A percentile compares a stretch with the other conserved stretches of the same genome.
These are phyloP conservation scores for Anthracocystis panici-leucophaei DNA, from an alignment of 1,284 basidiomycete species.

Conservation along the genomic window DNA sequence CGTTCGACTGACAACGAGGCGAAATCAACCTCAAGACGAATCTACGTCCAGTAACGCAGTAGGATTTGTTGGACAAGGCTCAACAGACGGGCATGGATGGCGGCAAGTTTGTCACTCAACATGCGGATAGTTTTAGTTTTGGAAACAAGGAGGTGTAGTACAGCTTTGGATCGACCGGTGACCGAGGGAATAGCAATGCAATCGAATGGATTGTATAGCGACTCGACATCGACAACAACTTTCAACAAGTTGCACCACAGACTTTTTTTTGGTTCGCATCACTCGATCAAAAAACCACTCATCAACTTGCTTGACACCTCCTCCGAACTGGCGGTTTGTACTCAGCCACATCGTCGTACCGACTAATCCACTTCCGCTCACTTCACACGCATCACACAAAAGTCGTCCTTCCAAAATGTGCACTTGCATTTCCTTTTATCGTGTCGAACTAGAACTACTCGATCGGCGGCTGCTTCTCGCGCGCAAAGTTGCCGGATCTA, in stretches of 20 bases:
- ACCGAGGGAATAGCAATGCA: not conserved
- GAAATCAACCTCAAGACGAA: conserved; percentile 22
- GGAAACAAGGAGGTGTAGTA: conserved; percentile 10
- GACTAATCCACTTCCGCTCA: not conserved
- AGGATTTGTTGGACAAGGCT: conserved; percentile 17
- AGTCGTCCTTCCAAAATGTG: not conserved
- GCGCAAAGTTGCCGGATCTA: conserved; percentile 26
- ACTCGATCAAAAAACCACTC: no score
- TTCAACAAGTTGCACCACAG: no score
- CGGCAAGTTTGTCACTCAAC: conserved; percentile 11
- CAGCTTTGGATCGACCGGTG: no score
- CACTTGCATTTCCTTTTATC: conserved; percentile 1
- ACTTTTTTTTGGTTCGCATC: no score
- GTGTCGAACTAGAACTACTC: conserved; percentile 14
- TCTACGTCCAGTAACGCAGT: conserved; percentile 19
- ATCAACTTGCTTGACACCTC: no score
- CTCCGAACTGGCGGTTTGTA: no score
- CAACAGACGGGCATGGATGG: not conserved
- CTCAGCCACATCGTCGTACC: no score
- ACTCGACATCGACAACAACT: no score
- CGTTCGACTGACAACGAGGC: conserved; percentile 18
- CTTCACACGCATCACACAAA: not conserved
- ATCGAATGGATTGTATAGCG: no score
- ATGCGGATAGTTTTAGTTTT: conserved; percentile 20
- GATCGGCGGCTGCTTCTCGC: conserved; percentile 13